Base-by-base conservation (phyloP, 768 basidiomycete species). In the Glaciozyma antarctica region DNA sequence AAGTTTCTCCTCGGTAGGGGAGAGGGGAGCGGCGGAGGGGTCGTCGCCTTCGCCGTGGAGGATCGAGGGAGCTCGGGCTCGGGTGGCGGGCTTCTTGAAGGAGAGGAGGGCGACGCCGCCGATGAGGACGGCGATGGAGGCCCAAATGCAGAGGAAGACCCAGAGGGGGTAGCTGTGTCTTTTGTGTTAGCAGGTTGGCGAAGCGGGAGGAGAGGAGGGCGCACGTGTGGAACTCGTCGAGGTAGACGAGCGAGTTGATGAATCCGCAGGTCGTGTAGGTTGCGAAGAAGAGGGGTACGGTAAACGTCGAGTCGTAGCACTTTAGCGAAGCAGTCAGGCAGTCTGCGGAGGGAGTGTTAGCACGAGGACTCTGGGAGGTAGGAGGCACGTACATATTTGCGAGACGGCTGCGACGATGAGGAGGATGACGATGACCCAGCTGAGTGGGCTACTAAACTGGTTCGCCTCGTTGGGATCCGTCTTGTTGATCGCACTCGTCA, bases 241-340 rank as follows among this genome's bases (percentile, higher is more conserved):
- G 90, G 77, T 94, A 95, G 22, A 78, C 76, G 72, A 86, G 77
- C 15, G 85, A 85, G 72, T 86, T 80, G 64, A 87, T 74, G 77
- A 85, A 85, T 22, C 82, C 83, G 47, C 10, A 58, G 15, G 30
- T 62, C n/a, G 32, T 55, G 51, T 30, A 54, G 21, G 52, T 32
- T 52, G 53, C 89, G 74, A 94, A 97, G 75, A 97, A 95, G 19
- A 93, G 86, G 0, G 94, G 93, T 0, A 95, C 92, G 22, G 95
- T 90, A 1, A 95, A 71, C 19, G 77, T 76, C 8, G 75, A 76
- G 63, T 77, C 64, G 51, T 57, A 62, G 55, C 61, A 63, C 21
- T 68, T 65, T 54, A 71, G 64, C 0, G 51, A 41, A 5, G 44
- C 26, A 43, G 65, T 65, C n/a, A 70, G 65, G 24, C 59, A 60